A percentile compares a stretch with the other conserved stretches of the same genome.
These are phyloP conservation scores for Hibiscus mutabilis DNA, from an alignment of 345 rosid genomes.

Conservation along the genomic window DNA sequence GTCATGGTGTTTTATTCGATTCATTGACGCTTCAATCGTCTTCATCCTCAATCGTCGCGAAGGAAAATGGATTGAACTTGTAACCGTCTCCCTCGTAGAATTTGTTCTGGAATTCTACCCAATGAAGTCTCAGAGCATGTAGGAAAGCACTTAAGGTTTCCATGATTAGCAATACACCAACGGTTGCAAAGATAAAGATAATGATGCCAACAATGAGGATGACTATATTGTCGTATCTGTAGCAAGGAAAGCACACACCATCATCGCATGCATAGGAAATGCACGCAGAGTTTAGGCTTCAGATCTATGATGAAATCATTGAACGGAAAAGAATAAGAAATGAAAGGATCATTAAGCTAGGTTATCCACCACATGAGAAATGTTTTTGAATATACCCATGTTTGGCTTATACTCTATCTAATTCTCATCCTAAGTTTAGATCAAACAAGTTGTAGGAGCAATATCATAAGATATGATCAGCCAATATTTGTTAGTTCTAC, in stretches of 20 bases:
- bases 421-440: neutral
- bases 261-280: neutral
- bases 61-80: conserved; percentile 77
- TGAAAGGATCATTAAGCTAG: neutral
- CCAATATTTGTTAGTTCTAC: neutral
- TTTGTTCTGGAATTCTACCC: conserved; percentile 97
- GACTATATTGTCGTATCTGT: conserved; percentile 70
- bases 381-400: neutral
- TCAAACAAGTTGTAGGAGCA: neutral
- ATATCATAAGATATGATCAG: neutral
- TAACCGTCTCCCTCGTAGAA: conserved; percentile 97
- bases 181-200: conserved; percentile 71
- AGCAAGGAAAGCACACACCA: neutral
- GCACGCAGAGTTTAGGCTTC: neutral
- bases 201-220: conserved; percentile 61
- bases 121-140: conserved; percentile 91
- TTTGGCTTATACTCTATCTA: neutral
- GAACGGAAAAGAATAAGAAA: neutral
- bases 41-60: conserved; percentile 37
- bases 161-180: conserved; percentile 90
- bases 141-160: conserved; percentile 97
- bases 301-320: neutral
- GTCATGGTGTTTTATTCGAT: neutral
- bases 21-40: conserved; percentile 38
- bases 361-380: too few species aligned